Percentiles rank a stretch among this genome's conserved stretches.
Evolutionary conservation across 2,329 filamentous ascomycete genomes (phyloP).

Genomic region (Botrytis hyacinthi): DNA sequence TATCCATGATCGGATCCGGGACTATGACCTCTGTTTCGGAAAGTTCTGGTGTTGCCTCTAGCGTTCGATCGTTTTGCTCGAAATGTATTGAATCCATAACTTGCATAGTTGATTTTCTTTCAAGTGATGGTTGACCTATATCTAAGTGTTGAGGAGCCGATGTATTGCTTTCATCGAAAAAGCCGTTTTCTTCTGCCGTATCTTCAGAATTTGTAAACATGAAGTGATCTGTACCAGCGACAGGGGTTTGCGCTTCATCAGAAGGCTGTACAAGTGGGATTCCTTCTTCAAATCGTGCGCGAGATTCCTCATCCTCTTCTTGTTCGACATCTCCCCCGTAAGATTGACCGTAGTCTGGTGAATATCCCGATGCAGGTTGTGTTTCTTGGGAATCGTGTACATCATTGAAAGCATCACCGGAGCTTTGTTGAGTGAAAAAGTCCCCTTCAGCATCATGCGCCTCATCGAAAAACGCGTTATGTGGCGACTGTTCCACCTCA

Average conservation of each 20-base stretch:
- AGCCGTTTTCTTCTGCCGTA: slow-evolving; percentile 48
- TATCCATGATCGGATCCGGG: background rate
- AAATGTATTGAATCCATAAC: slow-evolving; percentile 54
- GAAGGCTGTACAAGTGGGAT: slow-evolving; percentile 56
- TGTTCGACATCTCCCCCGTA: slow-evolving; percentile 35
- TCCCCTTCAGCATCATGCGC: slow-evolving; percentile 47
- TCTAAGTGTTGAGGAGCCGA: slow-evolving; percentile 31
- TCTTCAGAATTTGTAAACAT: slow-evolving; percentile 41
- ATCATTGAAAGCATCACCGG: slow-evolving; percentile 31
- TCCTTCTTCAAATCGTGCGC: slow-evolving; percentile 66
- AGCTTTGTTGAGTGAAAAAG: slow-evolving; percentile 45
- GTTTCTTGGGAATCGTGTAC: slow-evolving; percentile 8
- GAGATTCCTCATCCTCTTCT: slow-evolving; percentile 46
- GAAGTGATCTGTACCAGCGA: slow-evolving; percentile 18
- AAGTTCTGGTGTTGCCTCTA: slow-evolving; percentile 24
- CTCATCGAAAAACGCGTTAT: slow-evolving; percentile 36
- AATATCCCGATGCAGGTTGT: slow-evolving; percentile 4
- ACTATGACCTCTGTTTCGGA: slow-evolving; percentile 22
- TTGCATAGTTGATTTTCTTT: slow-evolving; percentile 69
- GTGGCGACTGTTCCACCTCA: slow-evolving; percentile 47
- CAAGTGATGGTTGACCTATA: slow-evolving; percentile 42
- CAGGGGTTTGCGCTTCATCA: slow-evolving; percentile 7
- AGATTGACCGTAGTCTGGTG: slow-evolving; percentile 27
- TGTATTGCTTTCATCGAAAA: slow-evolving; percentile 50
- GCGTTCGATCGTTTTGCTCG: slow-evolving; percentile 29